These are phyloP conservation scores for Kazachstania taianensis DNA, from an alignment of 805 yeast species.

Conservation along the genomic window DNA sequence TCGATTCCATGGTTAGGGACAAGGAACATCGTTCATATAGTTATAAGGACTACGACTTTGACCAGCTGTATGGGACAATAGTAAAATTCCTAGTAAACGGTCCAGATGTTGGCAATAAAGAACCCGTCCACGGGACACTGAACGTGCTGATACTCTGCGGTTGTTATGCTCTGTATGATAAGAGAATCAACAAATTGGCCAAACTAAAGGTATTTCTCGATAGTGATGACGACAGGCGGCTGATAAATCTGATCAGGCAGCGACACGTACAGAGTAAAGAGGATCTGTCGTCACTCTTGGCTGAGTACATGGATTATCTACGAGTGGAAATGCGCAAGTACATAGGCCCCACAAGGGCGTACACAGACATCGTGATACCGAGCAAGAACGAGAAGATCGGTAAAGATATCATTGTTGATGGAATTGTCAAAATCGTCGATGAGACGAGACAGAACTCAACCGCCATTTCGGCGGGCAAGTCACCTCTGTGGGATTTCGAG, in stretches of 20 bases:
- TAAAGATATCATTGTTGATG: slow-evolving; percentile 23
- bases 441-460: slow-evolving; percentile 5
- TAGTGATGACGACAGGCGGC: slow-evolving; percentile 74
- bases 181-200: slow-evolving; percentile 43
- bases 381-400: slow-evolving; percentile 22
- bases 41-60: slow-evolving; percentile 30
- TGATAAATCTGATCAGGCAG: slow-evolving; percentile 61
- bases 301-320: slow-evolving; percentile 23
- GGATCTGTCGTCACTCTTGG: slow-evolving; percentile 15
- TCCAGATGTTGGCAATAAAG: slow-evolving; percentile 1
- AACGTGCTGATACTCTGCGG: slow-evolving; percentile 54
- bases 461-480: neutral
- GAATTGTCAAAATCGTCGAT: slow-evolving; percentile 24
- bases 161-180: slow-evolving; percentile 65
- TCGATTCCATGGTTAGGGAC: slow-evolving; percentile 26
- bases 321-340: slow-evolving; percentile 25
- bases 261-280: slow-evolving; percentile 8
- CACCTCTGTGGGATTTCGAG: slow-evolving; percentile 22
- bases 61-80: slow-evolving; percentile 14
- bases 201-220: slow-evolving; percentile 66
- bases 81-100: neutral
- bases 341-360: slow-evolving; percentile 23
- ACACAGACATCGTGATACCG: slow-evolving; percentile 28
- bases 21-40: slow-evolving; percentile 12
- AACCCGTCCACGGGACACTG: too few species aligned